Evolutionary conservation across 129 eudicot genomes (phyloP).

Genomic region (Scalesia atractyloides): DNA sequence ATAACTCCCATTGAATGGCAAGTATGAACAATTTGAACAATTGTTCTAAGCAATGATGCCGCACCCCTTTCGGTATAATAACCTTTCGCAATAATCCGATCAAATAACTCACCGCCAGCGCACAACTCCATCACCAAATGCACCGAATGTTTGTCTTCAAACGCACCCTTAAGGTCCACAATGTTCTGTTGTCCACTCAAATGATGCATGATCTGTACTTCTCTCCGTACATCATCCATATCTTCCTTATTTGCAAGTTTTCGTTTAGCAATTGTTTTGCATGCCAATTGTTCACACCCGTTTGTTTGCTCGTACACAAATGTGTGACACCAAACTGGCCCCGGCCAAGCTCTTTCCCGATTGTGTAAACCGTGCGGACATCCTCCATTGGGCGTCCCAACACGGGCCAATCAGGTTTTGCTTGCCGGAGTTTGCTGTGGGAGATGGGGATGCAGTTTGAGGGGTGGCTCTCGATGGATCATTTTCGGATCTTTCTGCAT

Average conservation of each 20-base stretch:
- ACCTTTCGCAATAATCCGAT: constrained; percentile 75
- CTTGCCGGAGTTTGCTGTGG: constrained; percentile 39
- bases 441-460: constrained; percentile 33
- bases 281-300: constrained; percentile 70
- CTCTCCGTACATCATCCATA: constrained; percentile 75
- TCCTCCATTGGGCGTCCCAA: constrained; percentile 89
- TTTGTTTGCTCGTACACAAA: constrained; percentile 57
- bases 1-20: constrained; percentile 91
- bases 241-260: constrained; percentile 78
- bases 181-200: constrained; percentile 68
- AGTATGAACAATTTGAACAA: constrained; percentile 81
- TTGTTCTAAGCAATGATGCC: constrained; percentile 73
- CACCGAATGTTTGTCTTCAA: constrained; percentile 80
- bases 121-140: constrained; percentile 89
- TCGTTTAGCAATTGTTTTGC: constrained; percentile 78
- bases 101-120: constrained; percentile 91
- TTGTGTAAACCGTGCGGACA: constrained; percentile 47
- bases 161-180: constrained; percentile 83
- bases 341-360: constrained; percentile 81
- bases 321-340: constrained; percentile 85
- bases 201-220: constrained; percentile 87
- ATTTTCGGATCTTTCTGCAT: constrained; percentile 19
- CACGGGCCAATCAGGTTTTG: constrained; percentile 58
- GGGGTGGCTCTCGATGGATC: constrained; percentile 31
- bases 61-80: constrained; percentile 80